Conservation (phyloP, 331 rosid genomes). For the Malus hybrid region DNA sequence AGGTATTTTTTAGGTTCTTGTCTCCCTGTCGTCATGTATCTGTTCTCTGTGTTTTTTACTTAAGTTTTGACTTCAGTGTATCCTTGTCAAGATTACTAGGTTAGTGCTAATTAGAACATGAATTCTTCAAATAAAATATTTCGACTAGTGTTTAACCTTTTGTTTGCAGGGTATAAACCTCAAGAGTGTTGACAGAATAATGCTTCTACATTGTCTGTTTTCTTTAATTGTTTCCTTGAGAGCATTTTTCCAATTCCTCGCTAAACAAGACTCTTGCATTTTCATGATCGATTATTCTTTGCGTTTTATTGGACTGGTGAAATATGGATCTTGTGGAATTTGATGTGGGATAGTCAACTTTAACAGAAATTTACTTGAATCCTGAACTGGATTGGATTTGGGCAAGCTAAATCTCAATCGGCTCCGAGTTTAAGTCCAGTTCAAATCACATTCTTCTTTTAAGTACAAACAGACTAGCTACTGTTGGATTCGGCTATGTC, state of each 20-base stretch:
- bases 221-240: too few species aligned
- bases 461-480: not conserved
- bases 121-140: not conserved
- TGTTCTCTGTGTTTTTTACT: not conserved
- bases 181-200: not conserved
- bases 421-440: too few species aligned
- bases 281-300: too few species aligned
- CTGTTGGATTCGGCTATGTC: not conserved
- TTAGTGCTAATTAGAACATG: not conserved
- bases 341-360: too few species aligned
- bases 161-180: not conserved
- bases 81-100: not conserved
- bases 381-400: too few species aligned
- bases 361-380: too few species aligned
- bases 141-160: not conserved
- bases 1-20: constrained; percentile 37
- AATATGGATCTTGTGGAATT: too few species aligned
- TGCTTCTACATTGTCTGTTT: not conserved
- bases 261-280: too few species aligned
- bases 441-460: not conserved
- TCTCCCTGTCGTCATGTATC: not conserved
- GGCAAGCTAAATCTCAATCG: too few species aligned
- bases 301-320: too few species aligned
- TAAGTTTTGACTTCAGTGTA: not conserved
- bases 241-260: too few species aligned